Percentiles rank a stretch among this genome's conserved stretches.
Evolutionary conservation across 345 rosid species (phyloP).

Genomic region (Psidium friedrichsthalianum): DNA sequence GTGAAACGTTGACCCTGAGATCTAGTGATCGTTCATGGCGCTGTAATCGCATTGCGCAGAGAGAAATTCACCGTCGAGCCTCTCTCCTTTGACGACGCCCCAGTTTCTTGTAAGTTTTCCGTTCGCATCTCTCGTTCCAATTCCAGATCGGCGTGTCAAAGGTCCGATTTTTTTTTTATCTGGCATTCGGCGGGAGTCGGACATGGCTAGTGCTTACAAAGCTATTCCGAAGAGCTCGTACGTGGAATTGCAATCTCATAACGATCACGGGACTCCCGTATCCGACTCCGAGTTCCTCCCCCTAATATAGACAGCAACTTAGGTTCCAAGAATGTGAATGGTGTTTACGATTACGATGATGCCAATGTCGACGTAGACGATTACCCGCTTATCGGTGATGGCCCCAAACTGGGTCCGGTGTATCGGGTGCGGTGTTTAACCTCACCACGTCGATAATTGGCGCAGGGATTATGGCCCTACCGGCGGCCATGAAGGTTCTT

Average conservation of each 20-base stretch:
- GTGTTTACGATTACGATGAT: slow-evolving; percentile 16
- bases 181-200: not conserved
- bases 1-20: slow-evolving; percentile 12
- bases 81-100: not conserved
- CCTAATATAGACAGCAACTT: slow-evolving; percentile 28
- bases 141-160: not conserved
- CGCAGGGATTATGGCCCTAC: slow-evolving; percentile 98
- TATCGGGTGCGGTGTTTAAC: slow-evolving; percentile 83
- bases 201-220: slow-evolving; percentile 65
- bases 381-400: slow-evolving; percentile 15
- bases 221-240: slow-evolving; percentile 42
- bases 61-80: not conserved
- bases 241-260: slow-evolving; percentile 46
- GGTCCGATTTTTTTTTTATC: not conserved
- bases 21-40: not conserved
- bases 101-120: not conserved
- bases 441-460: slow-evolving; percentile 86
- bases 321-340: slow-evolving; percentile 9
- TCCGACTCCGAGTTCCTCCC: slow-evolving; percentile 26
- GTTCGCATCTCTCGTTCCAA: not conserved
- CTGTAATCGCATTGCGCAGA: not conserved
- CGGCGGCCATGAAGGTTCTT: slow-evolving; percentile 92
- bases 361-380: slow-evolving; percentile 27
- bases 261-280: slow-evolving; percentile 13
- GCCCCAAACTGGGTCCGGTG: slow-evolving; percentile 37